These are phyloP conservation scores for Chiua virens DNA, from an alignment of 768 basidiomycete species.

Conservation along the genomic window DNA sequence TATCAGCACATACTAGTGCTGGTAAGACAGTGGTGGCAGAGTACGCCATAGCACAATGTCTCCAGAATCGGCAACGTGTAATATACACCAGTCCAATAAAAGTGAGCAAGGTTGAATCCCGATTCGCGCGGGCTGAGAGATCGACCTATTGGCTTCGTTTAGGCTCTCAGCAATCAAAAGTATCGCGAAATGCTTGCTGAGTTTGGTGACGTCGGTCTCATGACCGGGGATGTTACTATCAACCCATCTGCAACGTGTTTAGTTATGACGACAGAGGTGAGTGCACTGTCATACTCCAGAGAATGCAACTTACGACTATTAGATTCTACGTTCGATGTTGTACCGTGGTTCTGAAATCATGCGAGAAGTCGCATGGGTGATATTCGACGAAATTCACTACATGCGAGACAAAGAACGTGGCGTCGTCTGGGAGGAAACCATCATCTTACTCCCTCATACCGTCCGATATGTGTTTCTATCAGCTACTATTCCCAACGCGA, in stretches of 20 bases:
- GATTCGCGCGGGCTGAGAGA: slow-evolving; percentile 10
- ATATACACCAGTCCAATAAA: slow-evolving; percentile 99
- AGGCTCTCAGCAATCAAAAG: slow-evolving; percentile 99
- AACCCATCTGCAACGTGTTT: slow-evolving; percentile 96
- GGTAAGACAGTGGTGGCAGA: slow-evolving; percentile 99
- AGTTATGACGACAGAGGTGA: slow-evolving; percentile 98
- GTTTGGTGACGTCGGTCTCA: slow-evolving; percentile 97
- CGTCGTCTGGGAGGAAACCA: slow-evolving; percentile 99
- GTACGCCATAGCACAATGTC: slow-evolving; percentile 97
- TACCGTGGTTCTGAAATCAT: slow-evolving; percentile 98
- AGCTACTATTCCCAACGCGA: slow-evolving; percentile 98
- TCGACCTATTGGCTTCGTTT: slow-evolving; percentile 22
- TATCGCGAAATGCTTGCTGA: slow-evolving; percentile 97
- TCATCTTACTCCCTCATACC: slow-evolving; percentile 93
- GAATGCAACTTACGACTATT: not conserved
- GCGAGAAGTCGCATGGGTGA: slow-evolving; percentile 99
- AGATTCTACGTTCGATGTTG: slow-evolving; percentile 98
- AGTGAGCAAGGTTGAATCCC: slow-evolving; percentile 49
- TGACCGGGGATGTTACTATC: slow-evolving; percentile 99
- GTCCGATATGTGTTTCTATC: slow-evolving; percentile 99
- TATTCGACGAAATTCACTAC: slow-evolving; percentile 99
- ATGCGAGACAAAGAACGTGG: slow-evolving; percentile 99
- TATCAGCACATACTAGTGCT: slow-evolving; percentile 98
- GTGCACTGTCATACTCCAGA: not conserved
- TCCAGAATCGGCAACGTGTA: slow-evolving; percentile 91